Base-by-base conservation (phyloP, 176 grass and related monocot species). In the Aegilops longissima region DNA sequence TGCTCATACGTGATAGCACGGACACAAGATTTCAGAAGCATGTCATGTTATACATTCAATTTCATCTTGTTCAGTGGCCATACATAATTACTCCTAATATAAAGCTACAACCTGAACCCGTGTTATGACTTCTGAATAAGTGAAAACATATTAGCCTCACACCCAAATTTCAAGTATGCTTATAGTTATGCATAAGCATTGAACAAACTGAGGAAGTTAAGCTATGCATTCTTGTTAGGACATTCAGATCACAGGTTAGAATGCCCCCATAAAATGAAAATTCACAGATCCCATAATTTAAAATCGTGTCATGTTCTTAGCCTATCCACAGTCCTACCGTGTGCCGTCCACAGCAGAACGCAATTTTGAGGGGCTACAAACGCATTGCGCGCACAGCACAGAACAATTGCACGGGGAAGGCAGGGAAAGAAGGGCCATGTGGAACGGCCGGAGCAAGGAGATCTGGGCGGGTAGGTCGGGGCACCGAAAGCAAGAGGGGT, bases 391-490 rank as follows among this genome's bases (percentile, higher is more conserved):
- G 61, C 63, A 76, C 65, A 62, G 34, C 75, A 87, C 4, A 7
- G 56, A 68, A 10, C 67, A 38, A 70, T 13, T 14, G 24, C 47
- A 67, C 11, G 29, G 42, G 13, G 74, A 88, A 61, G n/a, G 8
- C 70, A 9, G 1, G 39, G 4, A 29, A 70, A 33, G 70, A 14
- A 66, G 4, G 6, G 61, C 12, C 12, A 2, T 13, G 75, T 70
- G 49, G 67, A 59, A 80, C 40, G 0, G 42, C 1, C 1, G 27
- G n/a, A 6, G 20, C 12, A 73, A 52, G 18, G 73, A 76, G 84
- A 95, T 92, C 90, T 90, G 64, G 14, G 84, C 69, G n/a, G 14
- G 83, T 56, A 12, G 51, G 71, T 27, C n/a, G 44, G 20, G 29
- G 25, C 20, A 73, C 54, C 23, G 63, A 68, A 24, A 52, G 40